Conservation (phyloP, 2,329 filamentous ascomycete genomes). For the Dryadomyces quercivorus region DNA sequence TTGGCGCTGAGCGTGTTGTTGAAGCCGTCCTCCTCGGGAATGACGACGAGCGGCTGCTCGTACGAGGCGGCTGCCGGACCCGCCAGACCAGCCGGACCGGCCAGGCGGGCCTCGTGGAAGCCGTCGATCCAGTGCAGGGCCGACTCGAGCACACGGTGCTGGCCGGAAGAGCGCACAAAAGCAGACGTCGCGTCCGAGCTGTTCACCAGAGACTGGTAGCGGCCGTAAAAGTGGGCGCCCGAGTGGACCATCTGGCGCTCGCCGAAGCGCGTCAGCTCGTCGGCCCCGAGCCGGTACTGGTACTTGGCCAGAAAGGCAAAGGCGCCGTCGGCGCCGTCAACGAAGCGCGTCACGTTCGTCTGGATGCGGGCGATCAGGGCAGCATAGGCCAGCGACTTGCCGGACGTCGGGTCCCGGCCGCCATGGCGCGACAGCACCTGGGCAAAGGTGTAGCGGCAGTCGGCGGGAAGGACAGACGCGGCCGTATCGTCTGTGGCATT, state of each 20-base stretch:
- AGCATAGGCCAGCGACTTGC: constrained; percentile 54
- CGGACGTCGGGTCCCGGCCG: constrained; percentile 63
- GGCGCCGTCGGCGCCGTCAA: constrained; percentile 44
- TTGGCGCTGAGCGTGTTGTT: constrained; percentile 75
- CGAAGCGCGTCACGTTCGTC: constrained; percentile 21
- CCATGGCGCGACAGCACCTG: constrained; percentile 78
- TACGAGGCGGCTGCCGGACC: constrained; percentile 15
- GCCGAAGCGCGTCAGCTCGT: constrained; percentile 50
- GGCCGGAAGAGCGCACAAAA: constrained; percentile 31
- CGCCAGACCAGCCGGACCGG: constrained; percentile 23
- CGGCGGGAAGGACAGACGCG: constrained; percentile 14
- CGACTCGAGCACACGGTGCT: constrained; percentile 36
- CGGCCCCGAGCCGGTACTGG: constrained; percentile 46
- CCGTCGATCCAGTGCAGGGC: constrained; percentile 65
- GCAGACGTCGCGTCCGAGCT: constrained; percentile 27
- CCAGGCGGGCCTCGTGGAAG: constrained; percentile 45
- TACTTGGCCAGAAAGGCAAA: constrained; percentile 64
- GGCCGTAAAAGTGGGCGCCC: constrained; percentile 61
- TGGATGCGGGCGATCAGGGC: constrained; percentile 56
- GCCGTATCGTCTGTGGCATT: constrained; percentile 17
- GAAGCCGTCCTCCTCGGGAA: constrained; percentile 51
- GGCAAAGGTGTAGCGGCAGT: constrained; percentile 68
- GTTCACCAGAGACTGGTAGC: constrained; percentile 49
- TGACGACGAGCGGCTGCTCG: constrained; percentile 39
- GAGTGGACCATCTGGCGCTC: constrained; percentile 60